A percentile compares a stretch with the other conserved stretches of the same genome.
These are phyloP conservation scores for Phytophthora litchii DNA, from an alignment of 352 stramenopile genomes.

Conservation along the genomic window DNA sequence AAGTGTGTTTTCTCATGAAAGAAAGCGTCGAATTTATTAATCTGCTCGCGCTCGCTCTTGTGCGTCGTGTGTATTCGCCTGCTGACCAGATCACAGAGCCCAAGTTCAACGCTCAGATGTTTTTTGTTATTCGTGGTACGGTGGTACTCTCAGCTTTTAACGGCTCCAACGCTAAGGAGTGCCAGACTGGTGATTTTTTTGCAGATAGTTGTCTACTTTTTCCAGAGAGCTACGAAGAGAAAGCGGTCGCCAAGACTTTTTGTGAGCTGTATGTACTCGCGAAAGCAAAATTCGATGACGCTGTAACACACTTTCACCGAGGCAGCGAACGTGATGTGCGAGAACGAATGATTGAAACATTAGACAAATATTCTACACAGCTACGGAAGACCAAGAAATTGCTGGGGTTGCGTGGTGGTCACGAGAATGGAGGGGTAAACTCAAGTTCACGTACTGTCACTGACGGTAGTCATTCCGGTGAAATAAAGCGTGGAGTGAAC, in stretches of 20 bases:
- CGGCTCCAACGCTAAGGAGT: constrained; percentile 55
- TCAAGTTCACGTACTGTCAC: constrained; percentile 11
- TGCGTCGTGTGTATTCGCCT: constrained; percentile 64
- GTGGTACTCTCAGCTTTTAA: constrained; percentile 64
- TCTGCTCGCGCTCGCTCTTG: constrained; percentile 57
- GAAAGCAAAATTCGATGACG: constrained; percentile 67
- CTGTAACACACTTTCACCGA: constrained; percentile 60
- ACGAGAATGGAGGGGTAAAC: constrained; percentile 24
- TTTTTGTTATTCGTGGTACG: constrained; percentile 71
- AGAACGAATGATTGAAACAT: constrained; percentile 48
- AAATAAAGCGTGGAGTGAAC: constrained; percentile 13
- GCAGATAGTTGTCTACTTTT: constrained; percentile 62
- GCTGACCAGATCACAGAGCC: constrained; percentile 70
- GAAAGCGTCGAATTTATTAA: constrained; percentile 82
- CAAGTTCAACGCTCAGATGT: constrained; percentile 82
- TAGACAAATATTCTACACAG: constrained; percentile 72
- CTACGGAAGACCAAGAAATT: constrained; percentile 81
- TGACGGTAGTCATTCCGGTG: constrained; percentile 1
- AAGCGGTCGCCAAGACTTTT: constrained; percentile 78
- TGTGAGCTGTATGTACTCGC: constrained; percentile 83
- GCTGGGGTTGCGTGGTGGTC: constrained; percentile 56
- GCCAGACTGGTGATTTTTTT: constrained; percentile 73
- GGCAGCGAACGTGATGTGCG: constrained; percentile 38
- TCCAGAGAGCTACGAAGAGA: constrained; percentile 71
- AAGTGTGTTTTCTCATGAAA: constrained; percentile 78